A percentile compares a stretch with the other conserved stretches of the same genome.
Evolutionary conservation across 441 rosid species (phyloP).

Genomic region (Geranium incanum): DNA sequence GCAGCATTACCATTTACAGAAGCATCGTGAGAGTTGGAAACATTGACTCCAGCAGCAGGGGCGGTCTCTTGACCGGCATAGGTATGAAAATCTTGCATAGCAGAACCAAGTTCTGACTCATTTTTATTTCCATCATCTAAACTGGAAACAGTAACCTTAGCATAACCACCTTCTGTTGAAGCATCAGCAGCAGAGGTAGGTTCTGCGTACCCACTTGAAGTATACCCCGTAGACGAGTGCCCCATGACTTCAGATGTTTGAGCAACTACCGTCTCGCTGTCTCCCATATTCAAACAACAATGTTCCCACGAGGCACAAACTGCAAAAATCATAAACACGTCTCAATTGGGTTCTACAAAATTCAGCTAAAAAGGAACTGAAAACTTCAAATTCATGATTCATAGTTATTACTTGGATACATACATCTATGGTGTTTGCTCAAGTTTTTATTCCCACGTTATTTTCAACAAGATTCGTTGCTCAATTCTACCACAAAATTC

Average conservation of each 20-base stretch:
- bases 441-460: too few species aligned
- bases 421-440: too few species aligned
- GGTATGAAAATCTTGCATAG: not conserved
- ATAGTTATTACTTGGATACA: too few species aligned
- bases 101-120: not conserved
- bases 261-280: conserved; percentile 5
- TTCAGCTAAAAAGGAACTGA: not conserved
- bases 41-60: not conserved
- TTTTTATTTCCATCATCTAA: not conserved
- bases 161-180: not conserved
- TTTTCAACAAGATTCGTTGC: too few species aligned
- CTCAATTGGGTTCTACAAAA: not conserved
- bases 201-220: not conserved
- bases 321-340: not conserved
- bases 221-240: not conserved
- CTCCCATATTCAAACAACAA: not conserved
- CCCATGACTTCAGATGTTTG: not conserved
- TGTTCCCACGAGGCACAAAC: not conserved
- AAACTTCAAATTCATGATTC: too few species aligned
- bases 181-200: conserved; percentile 8
- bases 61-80: not conserved
- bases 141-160: not conserved
- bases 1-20: conserved; percentile 6
- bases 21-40: not conserved
- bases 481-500: too few species aligned